Percentiles rank a stretch among this genome's conserved stretches.
Conservation (phyloP, 2,329 filamentous ascomycete species). For the Aspergillus sp. region DNA sequence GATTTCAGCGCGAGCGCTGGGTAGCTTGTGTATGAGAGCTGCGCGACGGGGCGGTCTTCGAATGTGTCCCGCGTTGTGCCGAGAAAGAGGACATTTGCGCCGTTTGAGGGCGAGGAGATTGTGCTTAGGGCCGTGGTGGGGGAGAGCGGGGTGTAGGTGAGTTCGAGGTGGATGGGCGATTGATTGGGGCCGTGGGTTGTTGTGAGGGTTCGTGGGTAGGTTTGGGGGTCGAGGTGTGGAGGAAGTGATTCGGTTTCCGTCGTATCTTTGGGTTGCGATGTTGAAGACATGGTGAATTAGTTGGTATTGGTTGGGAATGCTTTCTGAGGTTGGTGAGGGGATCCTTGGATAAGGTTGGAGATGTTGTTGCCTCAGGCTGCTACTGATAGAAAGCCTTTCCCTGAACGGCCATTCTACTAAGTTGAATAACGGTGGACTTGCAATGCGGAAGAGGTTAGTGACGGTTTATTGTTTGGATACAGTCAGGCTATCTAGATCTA, state of each 20-base stretch:
- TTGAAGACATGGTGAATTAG: neutral
- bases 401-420: neutral
- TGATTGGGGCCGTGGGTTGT: conserved; percentile 25
- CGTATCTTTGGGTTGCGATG: neutral
- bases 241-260: conserved; percentile 12
- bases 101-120: conserved; percentile 42
- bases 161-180: conserved; percentile 38
- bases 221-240: conserved; percentile 38
- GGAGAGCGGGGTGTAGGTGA: conserved; percentile 43
- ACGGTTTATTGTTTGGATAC: neutral
- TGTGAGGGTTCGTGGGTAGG: conserved; percentile 39
- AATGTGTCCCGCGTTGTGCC: conserved; percentile 48
- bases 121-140: conserved; percentile 33
- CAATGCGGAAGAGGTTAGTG: neutral
- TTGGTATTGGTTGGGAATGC: neutral
- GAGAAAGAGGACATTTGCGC: conserved; percentile 48
- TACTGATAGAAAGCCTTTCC: neutral
- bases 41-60: conserved; percentile 40
- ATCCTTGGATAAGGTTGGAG: neutral
- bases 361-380: conserved; percentile 5
- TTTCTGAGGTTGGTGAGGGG: neutral
- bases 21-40: conserved; percentile 47
- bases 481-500: neutral
- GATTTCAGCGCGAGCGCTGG: conserved; percentile 44
- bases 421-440: neutral